Percentiles rank a stretch among this genome's conserved stretches.
phyloP scores from a whole-genome alignment of 495 filamentous ascomycete species.

The Physcia stellaris region DNA sequence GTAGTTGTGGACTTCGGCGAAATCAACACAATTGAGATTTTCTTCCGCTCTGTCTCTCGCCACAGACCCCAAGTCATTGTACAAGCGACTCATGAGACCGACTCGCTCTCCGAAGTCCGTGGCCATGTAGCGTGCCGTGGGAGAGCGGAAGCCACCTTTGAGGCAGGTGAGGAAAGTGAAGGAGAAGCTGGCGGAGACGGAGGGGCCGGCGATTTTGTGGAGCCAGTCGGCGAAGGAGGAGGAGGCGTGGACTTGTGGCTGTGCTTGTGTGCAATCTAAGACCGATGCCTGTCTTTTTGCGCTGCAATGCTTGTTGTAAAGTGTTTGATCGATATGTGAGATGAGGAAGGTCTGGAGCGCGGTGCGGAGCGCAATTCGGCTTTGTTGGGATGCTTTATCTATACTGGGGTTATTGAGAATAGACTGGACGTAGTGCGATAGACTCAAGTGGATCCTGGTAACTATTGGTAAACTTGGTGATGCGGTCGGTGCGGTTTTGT shows the following conservation, averaged over 20 bases:
- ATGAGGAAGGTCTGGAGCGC: slow-evolving; percentile 12
- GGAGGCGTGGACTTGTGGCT: slow-evolving; percentile 22
- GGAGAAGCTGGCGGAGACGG: slow-evolving; percentile 23
- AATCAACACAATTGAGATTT: slow-evolving; percentile 29
- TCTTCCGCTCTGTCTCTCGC: slow-evolving; percentile 20
- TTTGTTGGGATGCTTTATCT: slow-evolving; percentile 8
- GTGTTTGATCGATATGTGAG: neutral
- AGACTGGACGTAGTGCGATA: neutral
- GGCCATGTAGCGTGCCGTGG: slow-evolving; percentile 19
- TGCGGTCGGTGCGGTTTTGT: too few species aligned
- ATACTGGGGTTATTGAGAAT: slow-evolving; percentile 14
- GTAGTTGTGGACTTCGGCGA: slow-evolving; percentile 20
- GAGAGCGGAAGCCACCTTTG: slow-evolving; percentile 8
- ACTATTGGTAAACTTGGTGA: too few species aligned
- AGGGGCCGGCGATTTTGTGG: too few species aligned
- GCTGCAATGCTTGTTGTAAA: neutral
- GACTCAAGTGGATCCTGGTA: too few species aligned
- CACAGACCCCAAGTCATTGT: slow-evolving; percentile 28
- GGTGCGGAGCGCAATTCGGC: slow-evolving; percentile 11
- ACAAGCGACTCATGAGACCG: slow-evolving; percentile 24
- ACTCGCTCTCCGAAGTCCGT: slow-evolving; percentile 19
- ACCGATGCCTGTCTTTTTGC: slow-evolving; percentile 15
- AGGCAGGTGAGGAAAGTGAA: slow-evolving; percentile 24
- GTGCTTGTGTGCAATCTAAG: slow-evolving; percentile 17
- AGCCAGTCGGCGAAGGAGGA: too few species aligned